phyloP scores from a whole-genome alignment of 2,329 filamentous ascomycete genomes.

The Lecanosticta acicola region DNA sequence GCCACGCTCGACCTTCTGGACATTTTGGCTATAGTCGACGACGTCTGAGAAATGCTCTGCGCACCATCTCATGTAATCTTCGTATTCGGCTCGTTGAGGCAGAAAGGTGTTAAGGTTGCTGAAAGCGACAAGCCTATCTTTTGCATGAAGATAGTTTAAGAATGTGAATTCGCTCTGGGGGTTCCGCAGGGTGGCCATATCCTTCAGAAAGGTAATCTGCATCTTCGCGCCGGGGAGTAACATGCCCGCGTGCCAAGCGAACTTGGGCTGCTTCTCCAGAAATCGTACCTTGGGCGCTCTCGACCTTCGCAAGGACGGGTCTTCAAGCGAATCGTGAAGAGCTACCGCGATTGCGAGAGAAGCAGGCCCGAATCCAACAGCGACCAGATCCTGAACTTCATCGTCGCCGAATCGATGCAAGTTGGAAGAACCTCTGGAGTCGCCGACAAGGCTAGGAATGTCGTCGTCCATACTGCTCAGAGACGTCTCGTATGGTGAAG shows the following conservation, averaged over 20 bases:
- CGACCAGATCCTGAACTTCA: conserved; percentile 76
- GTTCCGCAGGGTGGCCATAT: conserved; percentile 82
- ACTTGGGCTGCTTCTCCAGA: conserved; percentile 74
- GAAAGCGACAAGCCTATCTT: conserved; percentile 79
- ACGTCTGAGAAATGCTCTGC: conserved; percentile 68
- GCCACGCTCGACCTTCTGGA: conserved; percentile 61
- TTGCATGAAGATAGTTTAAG: conserved; percentile 82
- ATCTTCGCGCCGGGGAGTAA: conserved; percentile 87
- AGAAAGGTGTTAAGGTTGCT: conserved; percentile 86
- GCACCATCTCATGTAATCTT: conserved; percentile 94
- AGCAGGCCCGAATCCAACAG: conserved; percentile 88
- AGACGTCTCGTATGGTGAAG: conserved; percentile 12
- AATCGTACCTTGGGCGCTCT: conserved; percentile 69
- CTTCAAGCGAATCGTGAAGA: conserved; percentile 69
- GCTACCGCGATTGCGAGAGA: conserved; percentile 85
- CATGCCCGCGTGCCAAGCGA: conserved; percentile 95
- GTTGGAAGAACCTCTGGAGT: conserved; percentile 9
- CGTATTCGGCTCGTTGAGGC: conserved; percentile 80
- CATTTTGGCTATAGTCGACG: conserved; percentile 73
- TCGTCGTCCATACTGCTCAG: conserved; percentile 10
- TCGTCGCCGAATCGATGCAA: conserved; percentile 52
- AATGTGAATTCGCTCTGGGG: conserved; percentile 91
- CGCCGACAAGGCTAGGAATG: conserved; percentile 13
- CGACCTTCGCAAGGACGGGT: conserved; percentile 32
- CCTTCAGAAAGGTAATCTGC: conserved; percentile 98